These are phyloP conservation scores for Coemansia asiatica DNA, from an alignment of 192 early-diverging fungal genomes.

Conservation along the genomic window DNA sequence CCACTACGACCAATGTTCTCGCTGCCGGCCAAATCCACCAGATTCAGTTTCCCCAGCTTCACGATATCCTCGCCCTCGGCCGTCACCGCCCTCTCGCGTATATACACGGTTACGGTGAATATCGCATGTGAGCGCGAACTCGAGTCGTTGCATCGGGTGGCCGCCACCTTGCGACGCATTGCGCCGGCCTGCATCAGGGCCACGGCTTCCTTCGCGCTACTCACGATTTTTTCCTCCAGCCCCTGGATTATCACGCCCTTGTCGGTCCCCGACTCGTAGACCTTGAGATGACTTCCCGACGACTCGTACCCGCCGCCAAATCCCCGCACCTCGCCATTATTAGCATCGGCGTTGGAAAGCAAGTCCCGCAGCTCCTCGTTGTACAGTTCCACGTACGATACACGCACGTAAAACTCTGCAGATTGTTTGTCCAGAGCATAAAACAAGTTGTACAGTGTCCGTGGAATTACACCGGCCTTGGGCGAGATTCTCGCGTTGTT, in stretches of 20 bases:
- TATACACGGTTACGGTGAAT: constrained; percentile 87
- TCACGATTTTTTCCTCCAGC: constrained; percentile 77
- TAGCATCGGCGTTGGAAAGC: constrained; percentile 59
- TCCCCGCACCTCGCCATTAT: constrained; percentile 1
- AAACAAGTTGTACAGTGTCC: constrained; percentile 81
- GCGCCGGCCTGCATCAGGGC: constrained; percentile 69
- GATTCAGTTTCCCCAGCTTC: constrained; percentile 93
- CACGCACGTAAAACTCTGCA: constrained; percentile 75
- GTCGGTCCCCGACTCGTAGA: constrained; percentile 70
- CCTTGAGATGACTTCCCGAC: constrained; percentile 51
- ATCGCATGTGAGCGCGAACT: constrained; percentile 94
- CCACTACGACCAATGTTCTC: constrained; percentile 92
- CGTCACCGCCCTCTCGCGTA: constrained; percentile 65
- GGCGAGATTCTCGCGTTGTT: constrained; percentile 13
- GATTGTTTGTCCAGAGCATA: constrained; percentile 64
- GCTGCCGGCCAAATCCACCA: constrained; percentile 94
- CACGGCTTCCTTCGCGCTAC: constrained; percentile 73
- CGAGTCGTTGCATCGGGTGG: constrained; percentile 87
- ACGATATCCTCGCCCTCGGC: constrained; percentile 82
- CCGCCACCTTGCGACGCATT: constrained; percentile 72
- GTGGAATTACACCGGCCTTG: constrained; percentile 88
- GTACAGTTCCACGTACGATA: constrained; percentile 92
- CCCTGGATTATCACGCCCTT: constrained; percentile 78
- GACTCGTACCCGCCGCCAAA: constrained; percentile 6
- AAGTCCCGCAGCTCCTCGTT: constrained; percentile 96